Base-by-base conservation (phyloP, 768 basidiomycete genomes). In the Kwoniella heveanensis region DNA sequence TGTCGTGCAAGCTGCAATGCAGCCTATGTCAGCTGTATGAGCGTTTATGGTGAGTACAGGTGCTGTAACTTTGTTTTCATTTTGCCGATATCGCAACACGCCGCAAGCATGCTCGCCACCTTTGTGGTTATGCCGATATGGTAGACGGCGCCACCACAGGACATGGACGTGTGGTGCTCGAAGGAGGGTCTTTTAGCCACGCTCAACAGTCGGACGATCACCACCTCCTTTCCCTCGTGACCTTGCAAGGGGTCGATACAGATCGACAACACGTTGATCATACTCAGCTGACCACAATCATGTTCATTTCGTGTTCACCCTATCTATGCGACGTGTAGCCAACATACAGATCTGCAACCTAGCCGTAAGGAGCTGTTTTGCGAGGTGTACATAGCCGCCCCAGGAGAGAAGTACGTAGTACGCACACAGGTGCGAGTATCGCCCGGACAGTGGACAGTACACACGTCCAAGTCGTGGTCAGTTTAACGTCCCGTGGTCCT, bases 11-110 rank as follows among this genome's bases (percentile, higher is more conserved):
- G 49, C 36, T 75, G 73, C 61, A 70, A 75, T 39, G 54, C 69
- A 10, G 68, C 68, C 8, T 72, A 64, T 50, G 17, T 72, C 27
- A 76, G 71, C 57, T 76, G 74, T 62, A 76, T 76, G 74, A 64
- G 62, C 39, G 72, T 76, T 4, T 76, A 76, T 44, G 69, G 74
- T 76, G 57, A 66, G 74, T 70, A 19, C 21, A 46, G 12, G 26
- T 47, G 3, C 12, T 9, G 8, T 6, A 32, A 32, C n/a, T n/a
- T 32, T 32, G 32, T 5, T 19, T 19, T 27, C 56, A 5, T 32
- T 26, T 44, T 22, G 30, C 29, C 46, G n/a, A n/a, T n/a, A n/a
- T n/a, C n/a, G n/a, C n/a, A n/a, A n/a, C n/a, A n/a, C n/a, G n/a
- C n/a, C n/a, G n/a, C n/a, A n/a, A n/a, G n/a, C n/a, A n/a, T n/a